Conservation (phyloP, 192 early-diverging fungal species). For the Funneliformis mosseae region DNA sequence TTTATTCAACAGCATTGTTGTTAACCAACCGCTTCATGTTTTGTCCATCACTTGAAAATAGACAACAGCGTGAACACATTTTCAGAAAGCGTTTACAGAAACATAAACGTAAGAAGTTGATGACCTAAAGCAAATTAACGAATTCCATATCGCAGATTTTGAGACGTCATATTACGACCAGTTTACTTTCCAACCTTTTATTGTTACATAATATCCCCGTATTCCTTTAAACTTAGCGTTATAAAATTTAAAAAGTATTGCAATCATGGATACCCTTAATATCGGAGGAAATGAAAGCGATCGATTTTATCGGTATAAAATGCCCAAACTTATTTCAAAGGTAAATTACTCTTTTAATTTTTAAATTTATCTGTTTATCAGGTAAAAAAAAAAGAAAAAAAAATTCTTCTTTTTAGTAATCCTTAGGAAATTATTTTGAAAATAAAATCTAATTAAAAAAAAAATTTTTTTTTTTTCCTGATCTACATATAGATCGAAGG, state of each 20-base stretch:
- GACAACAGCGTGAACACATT: slow-evolving; percentile 14
- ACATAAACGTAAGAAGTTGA: slow-evolving; percentile 26
- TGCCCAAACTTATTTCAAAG: slow-evolving; percentile 86
- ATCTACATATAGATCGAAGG: slow-evolving; percentile 78
- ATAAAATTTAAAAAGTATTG: slow-evolving; percentile 4
- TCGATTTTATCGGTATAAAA: slow-evolving; percentile 98
- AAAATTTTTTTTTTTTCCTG: not conserved
- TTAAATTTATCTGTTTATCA: not conserved
- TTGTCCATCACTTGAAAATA: slow-evolving; percentile 26
- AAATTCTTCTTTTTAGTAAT: too few species aligned
- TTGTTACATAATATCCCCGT: not conserved
- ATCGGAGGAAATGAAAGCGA: slow-evolving; percentile 89
- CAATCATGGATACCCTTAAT: slow-evolving; percentile 77
- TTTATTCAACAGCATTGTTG: slow-evolving; percentile 5
- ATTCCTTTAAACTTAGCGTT: not conserved
- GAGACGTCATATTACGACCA: not conserved
- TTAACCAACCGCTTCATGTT: slow-evolving; percentile 30
- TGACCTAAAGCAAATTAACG: not conserved
- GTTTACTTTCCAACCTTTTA: not conserved
- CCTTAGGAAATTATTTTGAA: too few species aligned
- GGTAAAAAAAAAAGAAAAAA: too few species aligned
- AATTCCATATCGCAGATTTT: not conserved
- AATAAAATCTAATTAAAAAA: not conserved
- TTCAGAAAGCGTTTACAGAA: slow-evolving; percentile 15
- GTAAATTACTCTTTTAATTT: slow-evolving; percentile 36